Conservation (phyloP, 2,329 filamentous ascomycete species). For the Pestalotiopsis sp. region DNA sequence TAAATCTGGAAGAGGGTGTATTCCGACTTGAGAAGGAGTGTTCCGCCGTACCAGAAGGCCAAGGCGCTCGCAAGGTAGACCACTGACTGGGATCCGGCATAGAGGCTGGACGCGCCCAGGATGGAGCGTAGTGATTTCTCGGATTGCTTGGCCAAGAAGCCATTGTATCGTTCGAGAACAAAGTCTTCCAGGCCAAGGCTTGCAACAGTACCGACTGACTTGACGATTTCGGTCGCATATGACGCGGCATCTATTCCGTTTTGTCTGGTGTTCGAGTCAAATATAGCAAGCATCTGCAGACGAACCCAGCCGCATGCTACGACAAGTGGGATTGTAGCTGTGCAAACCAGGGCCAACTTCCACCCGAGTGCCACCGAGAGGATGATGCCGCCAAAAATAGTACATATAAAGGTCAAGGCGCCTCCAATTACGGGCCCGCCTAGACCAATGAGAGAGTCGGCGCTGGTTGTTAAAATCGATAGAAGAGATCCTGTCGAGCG, state of each 20-base stretch:
- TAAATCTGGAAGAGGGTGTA: slow-evolving; percentile 73
- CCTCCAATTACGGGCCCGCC: slow-evolving; percentile 59
- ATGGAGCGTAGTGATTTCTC: slow-evolving; percentile 57
- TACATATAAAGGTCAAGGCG: slow-evolving; percentile 42
- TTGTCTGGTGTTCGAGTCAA: slow-evolving; percentile 76
- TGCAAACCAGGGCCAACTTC: slow-evolving; percentile 87
- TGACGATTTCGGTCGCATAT: slow-evolving; percentile 90
- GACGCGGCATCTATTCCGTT: slow-evolving; percentile 80
- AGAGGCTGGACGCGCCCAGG: slow-evolving; percentile 75
- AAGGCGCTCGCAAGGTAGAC: slow-evolving; percentile 83
- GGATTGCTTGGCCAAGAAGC: slow-evolving; percentile 4
- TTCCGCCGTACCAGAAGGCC: slow-evolving; percentile 91
- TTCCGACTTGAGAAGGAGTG: slow-evolving; percentile 69
- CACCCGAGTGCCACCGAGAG: slow-evolving; percentile 65
- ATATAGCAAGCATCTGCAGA: slow-evolving; percentile 81
- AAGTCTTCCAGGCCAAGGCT: slow-evolving; percentile 64
- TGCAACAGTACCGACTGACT: slow-evolving; percentile 89
- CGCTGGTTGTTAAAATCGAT: slow-evolving; percentile 52
- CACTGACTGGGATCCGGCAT: slow-evolving; percentile 81
- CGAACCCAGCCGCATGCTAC: slow-evolving; percentile 81
- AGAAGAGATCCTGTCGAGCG: slow-evolving; percentile 58
- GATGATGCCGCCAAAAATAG: neutral
- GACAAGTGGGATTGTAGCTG: slow-evolving; percentile 75
- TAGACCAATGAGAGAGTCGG: slow-evolving; percentile 60
- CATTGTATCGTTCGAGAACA: slow-evolving; percentile 1